Conservation (phyloP, 2,329 filamentous ascomycete genomes). For the Tolypocladium tropicale region DNA sequence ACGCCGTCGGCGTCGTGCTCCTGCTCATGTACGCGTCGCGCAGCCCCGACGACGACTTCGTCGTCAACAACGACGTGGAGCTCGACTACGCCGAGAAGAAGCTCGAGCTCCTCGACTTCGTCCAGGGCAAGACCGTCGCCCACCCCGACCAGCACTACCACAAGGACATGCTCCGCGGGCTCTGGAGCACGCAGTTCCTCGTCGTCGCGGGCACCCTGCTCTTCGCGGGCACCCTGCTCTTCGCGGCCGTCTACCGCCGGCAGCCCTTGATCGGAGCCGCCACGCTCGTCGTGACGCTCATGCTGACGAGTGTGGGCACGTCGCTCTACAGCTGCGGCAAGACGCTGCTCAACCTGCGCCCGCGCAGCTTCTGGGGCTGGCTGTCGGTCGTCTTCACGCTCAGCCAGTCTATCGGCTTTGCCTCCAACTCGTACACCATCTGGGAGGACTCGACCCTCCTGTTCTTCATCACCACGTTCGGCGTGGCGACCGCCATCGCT, state of each 20-base stretch:
- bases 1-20: conserved; percentile 56
- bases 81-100: conserved; percentile 50
- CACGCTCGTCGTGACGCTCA: conserved; percentile 25
- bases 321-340: conserved; percentile 33
- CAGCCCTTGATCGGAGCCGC: conserved; percentile 24
- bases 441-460: conserved; percentile 95
- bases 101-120: conserved; percentile 35
- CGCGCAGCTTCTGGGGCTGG: conserved; percentile 81
- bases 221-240: conserved; percentile 16
- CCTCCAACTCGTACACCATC: conserved; percentile 95
- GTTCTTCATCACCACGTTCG: conserved; percentile 86
- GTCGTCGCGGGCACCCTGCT: conserved; percentile 17
- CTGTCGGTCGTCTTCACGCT: conserved; percentile 69
- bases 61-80: conserved; percentile 43
- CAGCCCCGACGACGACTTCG: conserved; percentile 43
- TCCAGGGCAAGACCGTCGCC: conserved; percentile 25
- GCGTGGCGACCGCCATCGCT: conserved; percentile 60
- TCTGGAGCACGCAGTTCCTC: conserved; percentile 24
- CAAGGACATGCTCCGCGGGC: conserved; percentile 21
- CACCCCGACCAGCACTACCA: conserved; percentile 26
- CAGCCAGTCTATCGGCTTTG: conserved; percentile 87
- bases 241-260: conserved; percentile 19
- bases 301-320: conserved; percentile 30
- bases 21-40: conserved; percentile 64
- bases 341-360: conserved; percentile 45